A percentile compares a stretch with the other conserved stretches of the same genome.
phyloP scores from a whole-genome alignment of 169 alveolate genomes.

The Prorocentrum cordatum region DNA sequence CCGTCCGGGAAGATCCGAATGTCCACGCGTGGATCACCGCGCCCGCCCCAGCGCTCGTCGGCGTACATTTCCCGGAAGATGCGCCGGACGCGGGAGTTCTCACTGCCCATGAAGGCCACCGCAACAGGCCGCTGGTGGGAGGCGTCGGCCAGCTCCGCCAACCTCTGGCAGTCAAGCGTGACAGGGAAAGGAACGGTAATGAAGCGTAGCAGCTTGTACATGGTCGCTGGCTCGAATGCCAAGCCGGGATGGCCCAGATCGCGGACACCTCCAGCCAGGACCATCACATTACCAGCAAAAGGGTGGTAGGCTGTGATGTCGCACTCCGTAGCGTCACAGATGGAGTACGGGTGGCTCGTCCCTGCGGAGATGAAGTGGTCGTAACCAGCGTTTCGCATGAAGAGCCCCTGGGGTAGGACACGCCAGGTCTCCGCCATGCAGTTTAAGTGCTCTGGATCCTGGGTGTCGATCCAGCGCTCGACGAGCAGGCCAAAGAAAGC shows the following conservation, averaged over 20 bases:
- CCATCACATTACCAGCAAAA: not conserved
- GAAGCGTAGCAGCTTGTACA: not conserved
- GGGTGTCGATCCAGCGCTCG: slow-evolving; percentile 1
- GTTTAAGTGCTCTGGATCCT: slow-evolving; percentile 1
- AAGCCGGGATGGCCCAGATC: slow-evolving; percentile 31
- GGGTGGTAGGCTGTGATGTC: slow-evolving; percentile 25
- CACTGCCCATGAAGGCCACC: slow-evolving; percentile 11
- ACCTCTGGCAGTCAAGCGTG: slow-evolving; percentile 9
- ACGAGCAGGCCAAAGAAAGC: slow-evolving; percentile 21
- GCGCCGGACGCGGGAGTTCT: slow-evolving; percentile 26
- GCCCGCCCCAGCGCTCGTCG: not conserved
- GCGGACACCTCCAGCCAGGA: slow-evolving; percentile 30
- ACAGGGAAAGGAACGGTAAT: slow-evolving; percentile 20
- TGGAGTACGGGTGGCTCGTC: slow-evolving; percentile 19
- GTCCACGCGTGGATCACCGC: not conserved
- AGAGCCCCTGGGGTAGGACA: not conserved
- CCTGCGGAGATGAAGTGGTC: slow-evolving; percentile 32
- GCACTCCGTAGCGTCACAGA: not conserved
- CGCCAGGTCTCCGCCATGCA: slow-evolving; percentile 14
- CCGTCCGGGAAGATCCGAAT: not conserved
- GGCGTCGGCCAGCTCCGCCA: not conserved
- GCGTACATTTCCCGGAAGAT: not conserved
- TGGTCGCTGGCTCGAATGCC: not conserved
- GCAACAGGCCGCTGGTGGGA: not conserved
- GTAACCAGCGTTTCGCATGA: slow-evolving; percentile 24